Evolutionary conservation across 441 rosid genomes (phyloP).

Genomic region (Eutrema salsugineum): DNA sequence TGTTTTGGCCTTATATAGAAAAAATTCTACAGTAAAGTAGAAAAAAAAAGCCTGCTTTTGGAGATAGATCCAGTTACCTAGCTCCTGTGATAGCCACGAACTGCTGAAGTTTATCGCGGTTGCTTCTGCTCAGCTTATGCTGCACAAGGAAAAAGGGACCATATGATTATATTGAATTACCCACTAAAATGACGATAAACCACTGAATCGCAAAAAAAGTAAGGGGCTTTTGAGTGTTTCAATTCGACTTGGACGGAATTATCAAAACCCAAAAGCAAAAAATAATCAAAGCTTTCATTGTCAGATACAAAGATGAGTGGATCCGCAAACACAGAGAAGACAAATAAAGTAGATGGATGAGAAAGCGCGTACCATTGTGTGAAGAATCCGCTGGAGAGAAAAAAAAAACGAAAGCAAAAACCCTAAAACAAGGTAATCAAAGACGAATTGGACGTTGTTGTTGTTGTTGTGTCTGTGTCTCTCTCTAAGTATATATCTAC

Average conservation of each 20-base stretch:
- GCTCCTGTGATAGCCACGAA: constrained; percentile 83
- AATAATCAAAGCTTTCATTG: background rate
- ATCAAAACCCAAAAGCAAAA: background rate
- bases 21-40: constrained; percentile 2
- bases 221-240: background rate
- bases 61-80: constrained; percentile 44
- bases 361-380: constrained; percentile 24
- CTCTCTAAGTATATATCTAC: background rate
- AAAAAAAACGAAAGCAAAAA: background rate
- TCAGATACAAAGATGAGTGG: background rate
- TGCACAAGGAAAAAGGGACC: constrained; percentile 23
- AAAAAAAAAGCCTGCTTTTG: background rate
- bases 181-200: background rate
- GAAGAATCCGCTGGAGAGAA: background rate
- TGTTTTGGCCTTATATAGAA: background rate
- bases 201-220: constrained; percentile 19
- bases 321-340: background rate
- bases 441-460: background rate
- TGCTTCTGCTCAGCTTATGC: constrained; percentile 80
- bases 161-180: background rate
- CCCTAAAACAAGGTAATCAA: constrained; percentile 25
- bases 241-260: background rate
- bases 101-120: constrained; percentile 91
- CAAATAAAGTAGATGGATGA: background rate
- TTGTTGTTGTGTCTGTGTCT: too few species aligned